A percentile compares a stretch with the other conserved stretches of the same genome.
These are phyloP conservation scores for Venturia carpophila DNA, from an alignment of 2,329 filamentous ascomycete species.

Conservation along the genomic window DNA sequence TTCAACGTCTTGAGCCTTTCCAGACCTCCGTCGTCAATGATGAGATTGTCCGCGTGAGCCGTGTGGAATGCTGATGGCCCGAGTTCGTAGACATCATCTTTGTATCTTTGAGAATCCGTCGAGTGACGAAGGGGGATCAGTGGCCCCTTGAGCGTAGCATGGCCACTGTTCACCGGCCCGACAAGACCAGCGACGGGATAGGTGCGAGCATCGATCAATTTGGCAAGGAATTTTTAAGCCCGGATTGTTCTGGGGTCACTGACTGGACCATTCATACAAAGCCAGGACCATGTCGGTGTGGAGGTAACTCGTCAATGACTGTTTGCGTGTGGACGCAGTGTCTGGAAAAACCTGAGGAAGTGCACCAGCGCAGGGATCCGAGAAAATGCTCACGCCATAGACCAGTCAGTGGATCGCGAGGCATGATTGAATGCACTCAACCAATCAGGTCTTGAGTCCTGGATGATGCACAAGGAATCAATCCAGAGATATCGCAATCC, in stretches of 20 bases:
- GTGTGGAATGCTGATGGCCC: neutral
- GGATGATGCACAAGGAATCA: constrained; percentile 13
- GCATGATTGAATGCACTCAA: neutral
- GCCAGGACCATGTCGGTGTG: neutral
- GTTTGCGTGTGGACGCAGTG: neutral
- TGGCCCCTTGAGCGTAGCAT: neutral
- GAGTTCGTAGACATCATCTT: neutral
- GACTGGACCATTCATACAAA: neutral
- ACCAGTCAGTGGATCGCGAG: neutral
- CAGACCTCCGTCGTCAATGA: neutral
- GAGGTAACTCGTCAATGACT: neutral
- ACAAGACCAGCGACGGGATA: neutral
- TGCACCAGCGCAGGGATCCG: neutral
- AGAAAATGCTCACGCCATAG: neutral
- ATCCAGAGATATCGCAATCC: constrained; percentile 5
- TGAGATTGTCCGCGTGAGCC: neutral
- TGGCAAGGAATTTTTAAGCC: neutral
- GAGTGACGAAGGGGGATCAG: neutral
- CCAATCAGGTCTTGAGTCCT: neutral
- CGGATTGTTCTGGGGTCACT: neutral
- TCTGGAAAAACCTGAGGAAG: neutral
- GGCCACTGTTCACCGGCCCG: neutral
- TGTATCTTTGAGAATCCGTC: neutral
- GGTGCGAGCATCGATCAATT: neutral
- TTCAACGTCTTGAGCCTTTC: neutral